These are phyloP conservation scores for Diaporthe longicolla DNA, from an alignment of 2,329 filamentous ascomycete species.

Conservation along the genomic window DNA sequence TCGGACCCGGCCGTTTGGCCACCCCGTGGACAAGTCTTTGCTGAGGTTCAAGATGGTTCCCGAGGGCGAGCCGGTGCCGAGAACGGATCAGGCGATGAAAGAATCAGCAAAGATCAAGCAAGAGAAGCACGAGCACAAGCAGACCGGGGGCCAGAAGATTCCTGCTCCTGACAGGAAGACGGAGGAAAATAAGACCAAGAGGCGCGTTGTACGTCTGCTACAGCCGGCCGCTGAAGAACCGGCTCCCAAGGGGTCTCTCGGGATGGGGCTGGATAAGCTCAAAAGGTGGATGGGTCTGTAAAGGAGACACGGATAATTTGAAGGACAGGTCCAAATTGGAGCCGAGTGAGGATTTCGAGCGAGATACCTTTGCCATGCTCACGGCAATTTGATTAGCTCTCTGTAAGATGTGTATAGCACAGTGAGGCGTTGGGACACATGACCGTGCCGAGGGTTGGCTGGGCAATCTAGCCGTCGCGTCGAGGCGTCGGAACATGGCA, in stretches of 20 bases:
- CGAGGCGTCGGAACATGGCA: not conserved
- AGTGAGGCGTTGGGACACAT: not conserved
- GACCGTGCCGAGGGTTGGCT: not conserved
- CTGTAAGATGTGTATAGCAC: constrained; percentile 28
- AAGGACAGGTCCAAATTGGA: not conserved
- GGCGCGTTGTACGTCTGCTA: not conserved
- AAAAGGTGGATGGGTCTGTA: constrained; percentile 24
- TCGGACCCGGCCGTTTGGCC: not conserved
- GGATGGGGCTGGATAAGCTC: not conserved
- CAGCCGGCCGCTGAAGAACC: not conserved
- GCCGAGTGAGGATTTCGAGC: not conserved
- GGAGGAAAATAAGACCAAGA: not conserved
- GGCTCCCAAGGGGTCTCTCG: not conserved
- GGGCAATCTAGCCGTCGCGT: not conserved
- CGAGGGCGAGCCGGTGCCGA: too few species aligned
- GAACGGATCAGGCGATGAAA: not conserved
- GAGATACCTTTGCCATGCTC: not conserved
- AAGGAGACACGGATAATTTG: not conserved
- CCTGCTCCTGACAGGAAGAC: not conserved
- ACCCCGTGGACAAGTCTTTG: too few species aligned
- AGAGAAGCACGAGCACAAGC: not conserved
- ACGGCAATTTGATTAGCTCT: not conserved
- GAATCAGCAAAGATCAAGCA: not conserved
- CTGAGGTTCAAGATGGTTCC: not conserved
- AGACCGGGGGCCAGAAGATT: too few species aligned